Evolutionary conservation across 306 rosid species (phyloP).

Genomic region (Erythrophleum fordii): DNA sequence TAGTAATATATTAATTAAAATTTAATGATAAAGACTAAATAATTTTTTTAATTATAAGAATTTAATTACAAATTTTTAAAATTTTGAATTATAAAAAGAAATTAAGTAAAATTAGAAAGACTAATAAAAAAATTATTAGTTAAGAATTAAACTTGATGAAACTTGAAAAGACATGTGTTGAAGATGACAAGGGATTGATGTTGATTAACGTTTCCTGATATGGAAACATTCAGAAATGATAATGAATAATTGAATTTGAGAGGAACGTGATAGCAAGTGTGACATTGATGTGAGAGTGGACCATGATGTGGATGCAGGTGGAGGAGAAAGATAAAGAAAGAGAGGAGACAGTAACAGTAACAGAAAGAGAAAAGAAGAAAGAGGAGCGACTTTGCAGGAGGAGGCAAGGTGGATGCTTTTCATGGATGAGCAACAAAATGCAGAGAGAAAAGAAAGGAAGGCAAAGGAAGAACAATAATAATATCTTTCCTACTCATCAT

Average conservation of each 20-base stretch:
- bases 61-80: too few relatives aligned
- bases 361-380: conserved; percentile 41
- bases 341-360: conserved; percentile 43
- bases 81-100: too few relatives aligned
- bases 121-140: too few relatives aligned
- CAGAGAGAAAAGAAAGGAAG: conserved; percentile 62
- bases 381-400: conserved; percentile 49
- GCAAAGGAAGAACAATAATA: conserved; percentile 55
- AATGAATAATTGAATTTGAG: conserved; percentile 10
- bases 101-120: neutral
- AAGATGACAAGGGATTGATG: neutral
- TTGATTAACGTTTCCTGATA: conserved; percentile 28
- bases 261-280: neutral
- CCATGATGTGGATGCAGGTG: conserved; percentile 49
- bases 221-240: conserved; percentile 23
- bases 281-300: conserved; percentile 46
- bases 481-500: conserved; percentile 48
- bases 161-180: too few relatives aligned
- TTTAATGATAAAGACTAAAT: too few relatives aligned
- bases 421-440: conserved; percentile 75
- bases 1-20: too few relatives aligned
- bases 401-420: conserved; percentile 65
- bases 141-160: too few relatives aligned
- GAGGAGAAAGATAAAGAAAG: conserved; percentile 57
- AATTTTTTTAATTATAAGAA: too few relatives aligned